Conservation (phyloP, 2,329 filamentous ascomycete genomes). For the Furcasterigmium sp. region DNA sequence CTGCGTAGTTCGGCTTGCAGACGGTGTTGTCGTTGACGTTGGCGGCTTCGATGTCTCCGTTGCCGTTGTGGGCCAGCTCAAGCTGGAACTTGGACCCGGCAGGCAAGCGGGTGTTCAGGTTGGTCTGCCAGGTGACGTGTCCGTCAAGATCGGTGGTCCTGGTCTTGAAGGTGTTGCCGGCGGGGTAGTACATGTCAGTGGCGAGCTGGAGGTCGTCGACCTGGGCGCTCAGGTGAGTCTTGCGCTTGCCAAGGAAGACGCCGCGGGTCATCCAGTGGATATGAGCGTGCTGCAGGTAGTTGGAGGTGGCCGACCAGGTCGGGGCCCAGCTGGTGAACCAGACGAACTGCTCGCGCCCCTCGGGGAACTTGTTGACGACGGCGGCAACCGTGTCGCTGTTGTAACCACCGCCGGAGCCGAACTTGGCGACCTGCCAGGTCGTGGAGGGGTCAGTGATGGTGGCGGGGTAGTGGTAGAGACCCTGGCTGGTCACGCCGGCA, state of each 20-base stretch:
- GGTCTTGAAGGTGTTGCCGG: conserved; percentile 42
- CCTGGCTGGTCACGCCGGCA: conserved; percentile 40
- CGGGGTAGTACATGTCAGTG: conserved; percentile 42
- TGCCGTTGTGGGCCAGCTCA: conserved; percentile 3
- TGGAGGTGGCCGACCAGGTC: conserved; percentile 42
- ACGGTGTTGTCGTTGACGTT: conserved; percentile 34
- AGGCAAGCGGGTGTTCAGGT: conserved; percentile 41
- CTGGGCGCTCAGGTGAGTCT: conserved; percentile 49
- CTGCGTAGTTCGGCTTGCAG: conserved; percentile 33
- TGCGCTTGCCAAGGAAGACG: conserved; percentile 48
- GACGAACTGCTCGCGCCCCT: conserved; percentile 54
- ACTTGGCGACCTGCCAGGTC: conserved; percentile 48
- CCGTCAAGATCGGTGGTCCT: conserved; percentile 37
- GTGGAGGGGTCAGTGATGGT: conserved; percentile 43
- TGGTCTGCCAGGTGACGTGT: conserved; percentile 36
- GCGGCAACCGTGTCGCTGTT: conserved; percentile 40
- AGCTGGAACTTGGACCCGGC: conserved; percentile 31
- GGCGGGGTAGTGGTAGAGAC: conserved; percentile 57
- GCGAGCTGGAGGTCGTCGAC: conserved; percentile 59
- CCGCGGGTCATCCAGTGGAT: conserved; percentile 59
- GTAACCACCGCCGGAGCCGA: conserved; percentile 37
- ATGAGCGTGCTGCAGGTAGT: conserved; percentile 56
- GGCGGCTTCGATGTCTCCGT: conserved; percentile 27
- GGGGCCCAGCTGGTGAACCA: conserved; percentile 50
- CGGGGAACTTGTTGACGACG: conserved; percentile 55